phyloP scores from a whole-genome alignment of 768 basidiomycete species.

The Trametes coccinea region DNA sequence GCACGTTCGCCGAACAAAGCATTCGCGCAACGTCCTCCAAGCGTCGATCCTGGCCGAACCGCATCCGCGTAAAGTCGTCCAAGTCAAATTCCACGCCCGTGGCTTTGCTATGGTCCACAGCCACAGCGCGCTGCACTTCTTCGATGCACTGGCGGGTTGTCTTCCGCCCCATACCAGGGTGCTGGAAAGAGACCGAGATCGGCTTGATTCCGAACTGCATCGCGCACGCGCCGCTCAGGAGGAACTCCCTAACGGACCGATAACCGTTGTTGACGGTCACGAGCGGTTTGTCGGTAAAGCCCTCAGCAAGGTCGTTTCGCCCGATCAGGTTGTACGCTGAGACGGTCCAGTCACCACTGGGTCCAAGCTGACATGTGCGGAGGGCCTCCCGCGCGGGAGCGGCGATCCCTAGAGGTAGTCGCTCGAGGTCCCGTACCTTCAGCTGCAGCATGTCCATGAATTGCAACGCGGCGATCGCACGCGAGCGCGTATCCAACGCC shows the following conservation, averaged over 20 bases:
- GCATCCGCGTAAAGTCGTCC: slow-evolving; percentile 75
- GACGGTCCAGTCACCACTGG: slow-evolving; percentile 73
- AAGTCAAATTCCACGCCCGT: slow-evolving; percentile 74
- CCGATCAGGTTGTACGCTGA: slow-evolving; percentile 69
- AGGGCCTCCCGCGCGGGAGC: slow-evolving; percentile 83
- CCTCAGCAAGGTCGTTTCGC: slow-evolving; percentile 72
- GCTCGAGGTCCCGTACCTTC: slow-evolving; percentile 50
- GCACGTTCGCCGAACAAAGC: slow-evolving; percentile 75
- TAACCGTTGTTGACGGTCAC: slow-evolving; percentile 54
- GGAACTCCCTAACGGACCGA: slow-evolving; percentile 54
- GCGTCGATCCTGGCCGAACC: slow-evolving; percentile 88
- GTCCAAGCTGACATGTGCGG: slow-evolving; percentile 79
- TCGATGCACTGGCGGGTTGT: slow-evolving; percentile 54
- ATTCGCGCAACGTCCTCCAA: slow-evolving; percentile 91
- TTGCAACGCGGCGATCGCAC: slow-evolving; percentile 65
- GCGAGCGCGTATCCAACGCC: slow-evolving; percentile 52
- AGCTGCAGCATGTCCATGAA: slow-evolving; percentile 52
- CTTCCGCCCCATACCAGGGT: slow-evolving; percentile 47
- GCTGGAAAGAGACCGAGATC: slow-evolving; percentile 38
- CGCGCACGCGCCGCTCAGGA: slow-evolving; percentile 40
- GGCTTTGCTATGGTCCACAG: slow-evolving; percentile 56
- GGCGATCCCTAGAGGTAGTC: slow-evolving; percentile 67
- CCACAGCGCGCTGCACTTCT: slow-evolving; percentile 47
- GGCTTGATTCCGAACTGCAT: slow-evolving; percentile 12
- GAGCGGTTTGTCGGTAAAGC: slow-evolving; percentile 50